Conservation (phyloP, 2,329 filamentous ascomycete species). For the Paraconiothyrium sp. region DNA sequence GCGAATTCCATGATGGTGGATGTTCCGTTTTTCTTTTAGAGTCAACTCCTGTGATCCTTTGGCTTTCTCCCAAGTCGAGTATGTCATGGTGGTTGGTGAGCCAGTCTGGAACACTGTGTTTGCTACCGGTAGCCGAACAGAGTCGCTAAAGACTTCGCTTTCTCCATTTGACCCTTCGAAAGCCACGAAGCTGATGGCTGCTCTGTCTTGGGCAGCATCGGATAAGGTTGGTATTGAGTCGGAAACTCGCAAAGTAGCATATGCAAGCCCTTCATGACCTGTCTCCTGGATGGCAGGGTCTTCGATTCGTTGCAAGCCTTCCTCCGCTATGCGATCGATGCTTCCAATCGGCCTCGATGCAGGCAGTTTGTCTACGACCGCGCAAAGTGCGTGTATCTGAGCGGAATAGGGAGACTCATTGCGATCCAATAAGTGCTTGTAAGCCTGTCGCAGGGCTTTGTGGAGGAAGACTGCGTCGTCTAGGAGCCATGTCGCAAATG, state of each 20-base stretch:
- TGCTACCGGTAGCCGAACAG: constrained; percentile 71
- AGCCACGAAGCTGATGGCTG: constrained; percentile 37
- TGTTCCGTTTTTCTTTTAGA: constrained; percentile 22
- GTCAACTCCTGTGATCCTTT: constrained; percentile 23
- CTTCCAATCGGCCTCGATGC: constrained; percentile 22
- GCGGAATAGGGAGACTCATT: neutral
- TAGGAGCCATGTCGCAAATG: constrained; percentile 44
- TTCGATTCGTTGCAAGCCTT: constrained; percentile 7
- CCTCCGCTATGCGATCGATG: constrained; percentile 12
- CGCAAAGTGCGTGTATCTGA: constrained; percentile 37
- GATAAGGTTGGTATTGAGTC: constrained; percentile 23
- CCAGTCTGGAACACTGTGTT: constrained; percentile 82
- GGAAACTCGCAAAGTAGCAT: constrained; percentile 28
- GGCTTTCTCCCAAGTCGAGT: constrained; percentile 35
- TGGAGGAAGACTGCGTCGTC: constrained; percentile 38
- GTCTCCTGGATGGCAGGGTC: constrained; percentile 30
- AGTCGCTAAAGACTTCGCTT: constrained; percentile 17
- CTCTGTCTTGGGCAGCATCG: constrained; percentile 24
- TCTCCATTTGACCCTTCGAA: constrained; percentile 13
- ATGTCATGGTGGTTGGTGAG: constrained; percentile 45
- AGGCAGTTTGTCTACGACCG: constrained; percentile 51
- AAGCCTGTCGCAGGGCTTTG: constrained; percentile 36
- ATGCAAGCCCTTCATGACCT: constrained; percentile 48
- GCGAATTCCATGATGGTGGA: constrained; percentile 31
- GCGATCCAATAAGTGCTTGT: constrained; percentile 15